phyloP scores from a whole-genome alignment of 345 rosid genomes.

The Fremontodendron californicum region DNA sequence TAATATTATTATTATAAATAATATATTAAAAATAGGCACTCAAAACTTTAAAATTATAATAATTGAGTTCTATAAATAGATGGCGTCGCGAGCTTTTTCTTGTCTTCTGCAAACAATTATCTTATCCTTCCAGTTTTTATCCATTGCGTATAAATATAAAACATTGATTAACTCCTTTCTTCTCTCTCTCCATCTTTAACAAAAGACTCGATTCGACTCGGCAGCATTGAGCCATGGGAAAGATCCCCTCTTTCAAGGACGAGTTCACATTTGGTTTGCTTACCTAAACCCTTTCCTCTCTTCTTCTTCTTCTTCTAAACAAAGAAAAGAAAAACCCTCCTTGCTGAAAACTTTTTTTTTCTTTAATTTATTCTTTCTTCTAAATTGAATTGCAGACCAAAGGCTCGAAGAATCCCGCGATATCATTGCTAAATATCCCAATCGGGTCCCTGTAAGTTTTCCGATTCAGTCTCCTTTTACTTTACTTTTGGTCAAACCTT shows the following conservation, averaged over 20 bases:
- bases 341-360: not conserved
- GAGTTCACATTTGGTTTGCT: constrained; percentile 54
- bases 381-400: constrained; percentile 36
- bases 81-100: too few species aligned
- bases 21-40: too few species aligned
- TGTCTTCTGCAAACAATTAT: too few species aligned
- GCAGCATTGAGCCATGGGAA: constrained; percentile 25
- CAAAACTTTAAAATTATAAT: too few species aligned
- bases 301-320: too few species aligned
- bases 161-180: not conserved
- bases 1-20: too few species aligned
- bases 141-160: not conserved
- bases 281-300: not conserved
- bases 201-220: not conserved
- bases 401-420: constrained; percentile 55
- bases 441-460: constrained; percentile 60
- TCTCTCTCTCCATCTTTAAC: not conserved
- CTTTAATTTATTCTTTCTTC: not conserved
- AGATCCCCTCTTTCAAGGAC: constrained; percentile 43
- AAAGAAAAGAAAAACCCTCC: not conserved
- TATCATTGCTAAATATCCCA: constrained; percentile 47
- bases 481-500: not conserved
- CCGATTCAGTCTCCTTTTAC: not conserved
- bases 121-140: not conserved
- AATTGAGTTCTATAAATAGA: not conserved